Percentiles rank a stretch among this genome's conserved stretches.
These are phyloP conservation scores for Xylaria sp. DNA, from an alignment of 2,329 filamentous ascomycete species.

Conservation along the genomic window DNA sequence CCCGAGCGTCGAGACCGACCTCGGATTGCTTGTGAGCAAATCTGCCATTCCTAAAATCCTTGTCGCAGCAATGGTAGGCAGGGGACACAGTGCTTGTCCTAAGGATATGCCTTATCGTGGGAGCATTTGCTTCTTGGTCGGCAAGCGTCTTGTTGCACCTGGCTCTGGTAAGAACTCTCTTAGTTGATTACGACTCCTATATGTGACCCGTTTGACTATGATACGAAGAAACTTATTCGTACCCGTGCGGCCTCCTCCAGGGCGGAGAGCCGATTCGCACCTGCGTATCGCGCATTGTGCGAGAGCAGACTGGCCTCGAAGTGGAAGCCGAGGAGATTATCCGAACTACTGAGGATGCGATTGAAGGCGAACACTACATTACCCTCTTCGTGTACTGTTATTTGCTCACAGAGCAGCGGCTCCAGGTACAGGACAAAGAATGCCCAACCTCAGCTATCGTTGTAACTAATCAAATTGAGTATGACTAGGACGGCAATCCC, in stretches of 20 bases:
- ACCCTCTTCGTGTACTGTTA: constrained; percentile 13
- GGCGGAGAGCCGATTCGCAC: constrained; percentile 7
- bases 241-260: constrained; percentile 14
- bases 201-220: background rate
- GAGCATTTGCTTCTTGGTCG: constrained; percentile 9
- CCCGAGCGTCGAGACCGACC: background rate
- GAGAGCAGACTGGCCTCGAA: constrained; percentile 14
- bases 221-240: constrained; percentile 13
- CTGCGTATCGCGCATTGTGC: constrained; percentile 9
- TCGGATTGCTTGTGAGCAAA: background rate
- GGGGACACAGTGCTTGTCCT: background rate
- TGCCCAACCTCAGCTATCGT: background rate
- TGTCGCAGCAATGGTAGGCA: constrained; percentile 11
- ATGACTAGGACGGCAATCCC: background rate
- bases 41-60: background rate
- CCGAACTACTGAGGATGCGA: constrained; percentile 13
- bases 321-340: constrained; percentile 4
- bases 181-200: background rate
- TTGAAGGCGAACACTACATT: constrained; percentile 14
- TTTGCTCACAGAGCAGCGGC: background rate
- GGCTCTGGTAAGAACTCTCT: constrained; percentile 9
- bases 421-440: background rate
- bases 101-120: background rate
- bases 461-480: background rate
- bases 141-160: constrained; percentile 15